Conservation (phyloP, 805 yeast species). For the Candida jianshihensis region DNA sequence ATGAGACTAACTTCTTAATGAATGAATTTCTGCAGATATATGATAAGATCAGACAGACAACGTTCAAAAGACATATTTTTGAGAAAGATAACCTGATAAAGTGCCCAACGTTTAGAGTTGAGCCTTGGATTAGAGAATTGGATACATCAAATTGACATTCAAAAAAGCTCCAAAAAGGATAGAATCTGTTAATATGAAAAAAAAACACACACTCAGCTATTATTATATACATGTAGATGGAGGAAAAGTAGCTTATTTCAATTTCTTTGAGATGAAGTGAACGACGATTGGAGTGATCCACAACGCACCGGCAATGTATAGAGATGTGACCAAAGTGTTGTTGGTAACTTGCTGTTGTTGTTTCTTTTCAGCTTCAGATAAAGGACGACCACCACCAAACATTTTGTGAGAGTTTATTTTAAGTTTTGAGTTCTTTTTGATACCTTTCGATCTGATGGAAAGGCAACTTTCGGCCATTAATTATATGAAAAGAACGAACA, state of each 20-base stretch:
- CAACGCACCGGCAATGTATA: slow-evolving; percentile 55
- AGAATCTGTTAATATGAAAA: too few species aligned
- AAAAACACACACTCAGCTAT: too few species aligned
- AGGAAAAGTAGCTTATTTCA: slow-evolving; percentile 25
- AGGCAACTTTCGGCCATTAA: too few species aligned
- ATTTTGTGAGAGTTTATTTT: slow-evolving; percentile 13
- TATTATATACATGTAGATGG: background rate
- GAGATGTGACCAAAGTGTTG: slow-evolving; percentile 53
- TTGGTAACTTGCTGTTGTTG: slow-evolving; percentile 56
- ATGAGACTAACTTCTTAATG: slow-evolving; percentile 13
- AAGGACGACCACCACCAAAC: slow-evolving; percentile 49
- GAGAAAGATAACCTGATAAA: slow-evolving; percentile 3
- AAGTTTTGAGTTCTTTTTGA: too few species aligned
- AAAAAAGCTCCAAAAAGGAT: background rate
- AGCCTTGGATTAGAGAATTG: slow-evolving; percentile 13
- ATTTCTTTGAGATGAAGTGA: slow-evolving; percentile 47
- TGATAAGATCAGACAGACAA: slow-evolving; percentile 12
- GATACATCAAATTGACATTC: background rate
- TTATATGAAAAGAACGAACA: too few species aligned
- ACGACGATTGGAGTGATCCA: slow-evolving; percentile 48
- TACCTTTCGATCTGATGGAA: background rate
- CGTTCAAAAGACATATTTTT: slow-evolving; percentile 16
- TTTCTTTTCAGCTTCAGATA: slow-evolving; percentile 60
- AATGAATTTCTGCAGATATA: slow-evolving; percentile 9
- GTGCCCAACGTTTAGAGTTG: slow-evolving; percentile 10